Base-by-base conservation (phyloP, 805 yeast species). In the Geotrichum ghanense region DNA sequence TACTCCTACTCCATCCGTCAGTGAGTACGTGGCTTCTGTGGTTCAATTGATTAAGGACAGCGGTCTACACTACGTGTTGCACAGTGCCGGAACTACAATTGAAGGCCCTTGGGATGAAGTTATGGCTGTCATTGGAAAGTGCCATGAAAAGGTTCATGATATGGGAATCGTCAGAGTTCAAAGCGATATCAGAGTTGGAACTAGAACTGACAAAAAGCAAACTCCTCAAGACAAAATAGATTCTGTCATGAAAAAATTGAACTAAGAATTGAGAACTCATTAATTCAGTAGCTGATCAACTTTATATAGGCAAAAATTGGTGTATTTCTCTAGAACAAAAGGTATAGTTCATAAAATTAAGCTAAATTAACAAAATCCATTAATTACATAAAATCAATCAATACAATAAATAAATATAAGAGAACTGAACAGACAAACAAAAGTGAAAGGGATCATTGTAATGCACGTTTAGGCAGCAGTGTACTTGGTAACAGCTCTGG, bases 401-500 rank as follows among this genome's bases (percentile, higher is more conserved):
- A 31, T 31, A 39, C 23, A 39, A 39, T 39, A 39, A 39, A 39
- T 39, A 39, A 39, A 39, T 21, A 39, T 39, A 39, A 22, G 14
- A 39, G 12, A 26, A 12, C 19, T n/a, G 17, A 39, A 21, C 25
- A 39, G 10, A 21, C 42, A 39, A 21, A 39, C 42, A 39, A n/a
- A 20, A 6, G n/a, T 7, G 19, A 17, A 39, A 39, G 4, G 14
- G n/a, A n/a, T n/a, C n/a, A n/a, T n/a, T n/a, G 20, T 22, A 19
- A 19, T 4, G 10, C 49, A 50, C 47, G 53, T 45, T 50, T 49
- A 50, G 59, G 60, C 58, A 65, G 95, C 82, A 63, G 95, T 83
- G 79, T 86, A 87, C 76, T 87, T 87, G 71, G 95, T 85, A 63
- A 87, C 95, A 69, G 96, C 95, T 80, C 95, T 85, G 60, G 95